phyloP scores from a whole-genome alignment of 1,284 basidiomycete genomes.

The Ustilago nuda region DNA sequence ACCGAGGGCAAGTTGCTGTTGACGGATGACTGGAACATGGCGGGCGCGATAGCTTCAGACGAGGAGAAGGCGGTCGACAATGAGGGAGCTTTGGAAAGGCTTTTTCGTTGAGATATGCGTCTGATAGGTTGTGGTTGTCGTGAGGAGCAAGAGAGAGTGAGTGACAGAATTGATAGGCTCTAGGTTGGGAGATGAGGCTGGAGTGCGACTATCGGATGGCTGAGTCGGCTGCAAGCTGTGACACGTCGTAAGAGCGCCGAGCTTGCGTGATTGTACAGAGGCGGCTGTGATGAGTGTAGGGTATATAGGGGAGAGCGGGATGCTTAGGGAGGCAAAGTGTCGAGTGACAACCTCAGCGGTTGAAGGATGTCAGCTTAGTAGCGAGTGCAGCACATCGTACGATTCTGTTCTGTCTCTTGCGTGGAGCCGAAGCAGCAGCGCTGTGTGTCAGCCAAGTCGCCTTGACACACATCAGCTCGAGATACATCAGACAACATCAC shows the following conservation, averaged over 20 bases:
- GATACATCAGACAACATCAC: neutral
- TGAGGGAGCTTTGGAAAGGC: neutral
- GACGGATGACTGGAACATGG: constrained; percentile 19
- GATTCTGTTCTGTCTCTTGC: constrained; percentile 30
- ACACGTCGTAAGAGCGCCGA: neutral
- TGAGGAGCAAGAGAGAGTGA: neutral
- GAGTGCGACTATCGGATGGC: neutral
- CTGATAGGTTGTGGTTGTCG: neutral
- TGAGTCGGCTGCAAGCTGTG: neutral
- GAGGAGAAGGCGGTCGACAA: too few relatives aligned
- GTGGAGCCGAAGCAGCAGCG: constrained; percentile 8
- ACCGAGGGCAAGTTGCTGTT: constrained; percentile 13
- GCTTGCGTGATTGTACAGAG: neutral
- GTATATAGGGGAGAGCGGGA: neutral
- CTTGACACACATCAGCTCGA: neutral
- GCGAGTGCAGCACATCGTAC: constrained; percentile 25
- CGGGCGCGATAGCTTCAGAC: too few relatives aligned
- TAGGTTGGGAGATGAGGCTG: neutral
- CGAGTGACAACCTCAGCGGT: neutral
- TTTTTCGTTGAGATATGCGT: neutral
- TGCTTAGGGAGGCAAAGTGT: neutral
- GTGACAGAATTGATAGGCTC: neutral
- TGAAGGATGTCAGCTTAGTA: neutral
- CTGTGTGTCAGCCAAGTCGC: neutral
- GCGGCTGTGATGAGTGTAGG: neutral